Percentiles rank a stretch among this genome's conserved stretches.
Evolutionary conservation across 2,329 filamentous ascomycete genomes (phyloP).

Genomic region (Penicillium vulpinum): DNA sequence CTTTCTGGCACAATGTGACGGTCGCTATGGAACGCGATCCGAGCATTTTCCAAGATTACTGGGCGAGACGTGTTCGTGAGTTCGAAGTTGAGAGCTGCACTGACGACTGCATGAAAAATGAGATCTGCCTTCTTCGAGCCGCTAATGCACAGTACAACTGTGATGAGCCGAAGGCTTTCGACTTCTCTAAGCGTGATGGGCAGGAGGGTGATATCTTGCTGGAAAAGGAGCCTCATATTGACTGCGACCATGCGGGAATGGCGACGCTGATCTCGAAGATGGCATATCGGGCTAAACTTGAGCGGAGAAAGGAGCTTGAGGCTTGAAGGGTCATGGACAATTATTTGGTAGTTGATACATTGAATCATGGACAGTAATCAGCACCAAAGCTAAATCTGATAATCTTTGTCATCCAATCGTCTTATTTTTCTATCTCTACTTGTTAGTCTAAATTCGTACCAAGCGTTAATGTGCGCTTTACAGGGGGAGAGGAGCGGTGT

Average conservation of each 20-base stretch:
- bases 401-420: not conserved
- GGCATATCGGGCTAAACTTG: conserved; percentile 12
- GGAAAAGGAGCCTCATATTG: conserved; percentile 9
- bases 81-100: conserved; percentile 46
- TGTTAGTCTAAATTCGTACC: too few relatives aligned
- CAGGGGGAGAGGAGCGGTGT: not conserved
- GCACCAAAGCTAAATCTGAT: not conserved
- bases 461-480: not conserved
- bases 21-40: conserved; percentile 48
- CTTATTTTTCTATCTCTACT: too few relatives aligned
- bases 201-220: not conserved
- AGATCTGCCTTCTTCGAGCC: conserved; percentile 57
- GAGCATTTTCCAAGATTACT: conserved; percentile 50
- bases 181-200: conserved; percentile 33
- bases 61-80: conserved; percentile 51
- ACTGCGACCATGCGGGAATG: conserved; percentile 30
- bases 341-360: not conserved
- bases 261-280: conserved; percentile 25
- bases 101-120: conserved; percentile 45
- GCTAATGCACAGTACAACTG: conserved; percentile 57
- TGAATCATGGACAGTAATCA: not conserved
- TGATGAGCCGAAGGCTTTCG: conserved; percentile 37
- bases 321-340: not conserved
- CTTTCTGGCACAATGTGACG: conserved; percentile 62
- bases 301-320: conserved; percentile 2